Evolutionary conservation across 2,329 filamentous ascomycete genomes (phyloP).

Genomic region (Colletotrichum simmondsii): DNA sequence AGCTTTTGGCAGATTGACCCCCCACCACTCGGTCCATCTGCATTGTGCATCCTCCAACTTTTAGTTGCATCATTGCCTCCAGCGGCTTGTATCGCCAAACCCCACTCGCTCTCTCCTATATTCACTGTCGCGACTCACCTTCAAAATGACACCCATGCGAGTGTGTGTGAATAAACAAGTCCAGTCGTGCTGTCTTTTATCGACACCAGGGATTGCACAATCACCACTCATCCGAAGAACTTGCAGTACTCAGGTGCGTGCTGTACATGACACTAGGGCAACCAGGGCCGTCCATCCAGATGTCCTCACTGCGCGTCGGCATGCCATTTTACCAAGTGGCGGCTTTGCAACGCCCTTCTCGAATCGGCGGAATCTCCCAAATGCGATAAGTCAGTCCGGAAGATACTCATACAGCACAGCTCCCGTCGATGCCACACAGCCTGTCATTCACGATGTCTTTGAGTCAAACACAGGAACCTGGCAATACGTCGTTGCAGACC

Average conservation of each 20-base stretch:
- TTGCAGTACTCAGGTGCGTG: neutral
- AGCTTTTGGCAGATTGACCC: neutral
- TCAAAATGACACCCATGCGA: neutral
- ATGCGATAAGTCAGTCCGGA: neutral
- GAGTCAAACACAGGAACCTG: slow-evolving; percentile 59
- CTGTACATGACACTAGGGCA: neutral
- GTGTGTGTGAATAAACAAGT: neutral
- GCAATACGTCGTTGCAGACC: slow-evolving; percentile 71
- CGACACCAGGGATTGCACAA: neutral
- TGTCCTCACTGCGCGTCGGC: neutral
- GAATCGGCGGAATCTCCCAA: neutral
- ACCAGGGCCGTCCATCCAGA: neutral
- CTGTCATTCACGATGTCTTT: slow-evolving; percentile 51
- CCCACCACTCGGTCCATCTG: too few relatives aligned
- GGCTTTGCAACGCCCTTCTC: neutral
- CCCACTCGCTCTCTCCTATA: neutral
- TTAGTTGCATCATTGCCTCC: too few relatives aligned
- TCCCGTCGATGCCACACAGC: slow-evolving; percentile 36
- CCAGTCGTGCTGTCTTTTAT: neutral
- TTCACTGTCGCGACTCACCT: neutral
- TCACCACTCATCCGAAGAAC: neutral
- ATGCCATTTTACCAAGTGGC: neutral
- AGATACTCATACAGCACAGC: neutral
- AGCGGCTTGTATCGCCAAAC: neutral
- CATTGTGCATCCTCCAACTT: neutral